A percentile compares a stretch with the other conserved stretches of the same genome.
These are phyloP conservation scores for Sphagnum tenellum DNA, from an alignment of 225 moss, liverwort and hornwort species.

Conservation along the genomic window DNA sequence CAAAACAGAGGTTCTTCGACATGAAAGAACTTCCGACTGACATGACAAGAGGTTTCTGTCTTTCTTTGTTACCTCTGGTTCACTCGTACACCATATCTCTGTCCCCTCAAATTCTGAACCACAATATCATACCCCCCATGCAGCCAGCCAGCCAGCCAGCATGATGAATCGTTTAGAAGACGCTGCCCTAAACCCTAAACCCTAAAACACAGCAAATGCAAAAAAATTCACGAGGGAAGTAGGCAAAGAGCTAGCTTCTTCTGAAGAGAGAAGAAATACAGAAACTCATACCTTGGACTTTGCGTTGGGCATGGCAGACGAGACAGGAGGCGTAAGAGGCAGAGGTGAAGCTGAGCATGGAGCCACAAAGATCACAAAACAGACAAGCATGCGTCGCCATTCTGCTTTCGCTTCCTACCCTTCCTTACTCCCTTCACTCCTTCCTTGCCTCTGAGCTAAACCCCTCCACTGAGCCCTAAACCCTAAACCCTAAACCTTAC, in stretches of 20 bases:
- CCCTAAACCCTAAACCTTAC: no score
- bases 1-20: background rate
- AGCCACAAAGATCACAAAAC: slow-evolving; percentile 81
- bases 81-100: slow-evolving; percentile 74
- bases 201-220: background rate
- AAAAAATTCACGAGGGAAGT: background rate
- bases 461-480: no score
- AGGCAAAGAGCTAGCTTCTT: no score
- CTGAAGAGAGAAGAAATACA: background rate
- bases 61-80: slow-evolving; percentile 35
- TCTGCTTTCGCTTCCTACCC: no score
- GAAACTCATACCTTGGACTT: slow-evolving; percentile 45
- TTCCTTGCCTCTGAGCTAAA: no score
- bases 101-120: slow-evolving; percentile 76
- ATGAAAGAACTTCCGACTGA: no score
- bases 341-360: slow-evolving; percentile 56
- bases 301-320: slow-evolving; percentile 70
- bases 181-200: background rate
- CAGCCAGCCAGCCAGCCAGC: no score
- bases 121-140: background rate
- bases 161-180: background rate
- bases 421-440: no score
- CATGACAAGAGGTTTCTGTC: no score
- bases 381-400: slow-evolving; percentile 46
- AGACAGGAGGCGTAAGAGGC: slow-evolving; percentile 63